These are phyloP conservation scores for Spergularia bocconei DNA, from an alignment of 148 eudicot genomes.

Conservation along the genomic window DNA sequence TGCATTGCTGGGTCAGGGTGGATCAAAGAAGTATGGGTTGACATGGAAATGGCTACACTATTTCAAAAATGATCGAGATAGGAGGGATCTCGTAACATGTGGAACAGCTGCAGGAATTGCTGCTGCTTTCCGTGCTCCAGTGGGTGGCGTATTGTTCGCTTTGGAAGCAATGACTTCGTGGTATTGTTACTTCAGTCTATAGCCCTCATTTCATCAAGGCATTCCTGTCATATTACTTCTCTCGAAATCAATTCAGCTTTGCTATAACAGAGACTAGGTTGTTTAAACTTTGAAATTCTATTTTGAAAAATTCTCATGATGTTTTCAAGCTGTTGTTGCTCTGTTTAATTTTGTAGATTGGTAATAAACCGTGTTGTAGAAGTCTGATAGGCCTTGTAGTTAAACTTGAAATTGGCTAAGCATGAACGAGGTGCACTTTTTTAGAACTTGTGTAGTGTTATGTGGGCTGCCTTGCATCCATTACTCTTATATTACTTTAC, in stretches of 20 bases:
- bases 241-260: neutral
- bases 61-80: slow-evolving; percentile 85
- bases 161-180: slow-evolving; percentile 98
- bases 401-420: neutral
- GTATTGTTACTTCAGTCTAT: slow-evolving; percentile 31
- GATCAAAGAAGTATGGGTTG: slow-evolving; percentile 68
- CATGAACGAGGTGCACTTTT: slow-evolving; percentile 2
- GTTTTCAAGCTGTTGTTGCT: neutral
- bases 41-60: slow-evolving; percentile 77
- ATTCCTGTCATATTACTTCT: neutral
- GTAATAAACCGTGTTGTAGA: neutral
- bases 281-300: neutral
- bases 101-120: slow-evolving; percentile 96
- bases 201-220: neutral
- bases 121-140: slow-evolving; percentile 96
- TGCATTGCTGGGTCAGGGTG: slow-evolving; percentile 71
- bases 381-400: neutral
- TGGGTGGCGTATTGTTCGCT: slow-evolving; percentile 94
- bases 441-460: neutral
- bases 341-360: neutral
- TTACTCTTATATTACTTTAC: slow-evolving; percentile 4
- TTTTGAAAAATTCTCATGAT: neutral
- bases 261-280: neutral
- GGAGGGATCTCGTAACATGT: slow-evolving; percentile 89
- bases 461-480: neutral